phyloP scores from a whole-genome alignment of 768 basidiomycete species.

The Naganishia vaughanmartiniae region DNA sequence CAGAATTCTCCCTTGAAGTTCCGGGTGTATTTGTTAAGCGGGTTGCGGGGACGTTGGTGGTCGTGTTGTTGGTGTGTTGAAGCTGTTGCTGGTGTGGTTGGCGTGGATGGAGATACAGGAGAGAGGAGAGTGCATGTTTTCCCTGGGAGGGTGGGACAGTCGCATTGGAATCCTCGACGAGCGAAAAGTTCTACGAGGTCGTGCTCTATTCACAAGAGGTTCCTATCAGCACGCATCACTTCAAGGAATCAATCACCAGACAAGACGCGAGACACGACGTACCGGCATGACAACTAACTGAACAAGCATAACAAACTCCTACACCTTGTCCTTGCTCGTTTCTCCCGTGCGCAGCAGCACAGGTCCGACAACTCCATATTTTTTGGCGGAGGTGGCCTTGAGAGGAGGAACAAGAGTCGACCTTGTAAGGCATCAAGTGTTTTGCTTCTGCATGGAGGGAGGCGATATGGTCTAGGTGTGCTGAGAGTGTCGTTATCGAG shows the following conservation, averaged over 20 bases:
- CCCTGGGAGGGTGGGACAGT: slow-evolving; percentile 45
- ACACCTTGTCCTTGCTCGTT: slow-evolving; percentile 37
- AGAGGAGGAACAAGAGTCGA: slow-evolving; percentile 46
- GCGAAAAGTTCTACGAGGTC: slow-evolving; percentile 49
- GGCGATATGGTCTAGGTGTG: slow-evolving; percentile 41
- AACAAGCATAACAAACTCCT: slow-evolving; percentile 52
- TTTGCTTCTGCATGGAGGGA: slow-evolving; percentile 45
- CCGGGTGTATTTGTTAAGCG: slow-evolving; percentile 40
- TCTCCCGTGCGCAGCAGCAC: background rate
- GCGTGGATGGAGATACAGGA: slow-evolving; percentile 26
- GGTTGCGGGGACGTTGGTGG: slow-evolving; percentile 26
- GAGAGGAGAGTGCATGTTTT: slow-evolving; percentile 12
- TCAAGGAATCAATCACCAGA: background rate
- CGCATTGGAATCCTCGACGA: slow-evolving; percentile 45
- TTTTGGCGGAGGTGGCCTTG: slow-evolving; percentile 46
- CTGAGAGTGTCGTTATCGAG: slow-evolving; percentile 41
- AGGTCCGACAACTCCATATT: slow-evolving; percentile 44
- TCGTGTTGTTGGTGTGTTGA: background rate
- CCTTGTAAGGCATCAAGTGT: slow-evolving; percentile 45
- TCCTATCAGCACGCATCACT: background rate
- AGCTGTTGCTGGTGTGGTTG: too few species aligned
- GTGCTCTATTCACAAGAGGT: slow-evolving; percentile 39
- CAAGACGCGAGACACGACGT: background rate
- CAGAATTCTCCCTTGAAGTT: slow-evolving; percentile 49
- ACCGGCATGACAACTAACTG: slow-evolving; percentile 48